These are phyloP conservation scores for Calonectria leucothoes DNA, from an alignment of 2,329 filamentous ascomycete genomes.

Conservation along the genomic window DNA sequence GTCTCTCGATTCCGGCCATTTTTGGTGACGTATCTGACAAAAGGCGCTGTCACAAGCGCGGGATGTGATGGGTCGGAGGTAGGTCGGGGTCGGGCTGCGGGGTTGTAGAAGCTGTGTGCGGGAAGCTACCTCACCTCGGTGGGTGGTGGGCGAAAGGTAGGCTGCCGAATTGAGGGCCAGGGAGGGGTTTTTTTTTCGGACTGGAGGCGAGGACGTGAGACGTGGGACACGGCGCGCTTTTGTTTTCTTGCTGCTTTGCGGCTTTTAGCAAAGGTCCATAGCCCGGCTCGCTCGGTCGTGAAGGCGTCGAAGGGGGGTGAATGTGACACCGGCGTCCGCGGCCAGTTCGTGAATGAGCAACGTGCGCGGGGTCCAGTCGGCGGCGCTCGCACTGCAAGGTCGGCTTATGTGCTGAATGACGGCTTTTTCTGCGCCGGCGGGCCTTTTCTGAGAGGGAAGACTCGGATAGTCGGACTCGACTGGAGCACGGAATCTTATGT, in stretches of 20 bases:
- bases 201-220: neutral
- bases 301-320: slow-evolving; percentile 20
- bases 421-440: neutral
- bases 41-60: neutral
- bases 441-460: neutral
- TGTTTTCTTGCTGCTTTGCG: slow-evolving; percentile 14
- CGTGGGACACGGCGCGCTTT: slow-evolving; percentile 9
- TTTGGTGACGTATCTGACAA: slow-evolving; percentile 32
- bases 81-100: slow-evolving; percentile 1
- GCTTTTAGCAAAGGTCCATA: slow-evolving; percentile 36
- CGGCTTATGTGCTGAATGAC: neutral
- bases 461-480: neutral
- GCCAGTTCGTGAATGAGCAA: slow-evolving; percentile 22
- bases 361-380: slow-evolving; percentile 4
- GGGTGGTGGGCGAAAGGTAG: neutral
- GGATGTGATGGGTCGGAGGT: neutral
- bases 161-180: neutral
- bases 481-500: slow-evolving; percentile 24
- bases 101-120: slow-evolving; percentile 16
- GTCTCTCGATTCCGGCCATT: slow-evolving; percentile 96
- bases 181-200: neutral
- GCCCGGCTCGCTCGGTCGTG: slow-evolving; percentile 33
- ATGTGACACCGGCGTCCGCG: slow-evolving; percentile 28
- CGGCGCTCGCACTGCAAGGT: neutral
- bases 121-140: slow-evolving; percentile 16